Evolutionary conservation across 257 asterid genomes (phyloP), one percentile per base, ranked within the genome.

Genomic region (Thymus mandschuricus): DNA sequence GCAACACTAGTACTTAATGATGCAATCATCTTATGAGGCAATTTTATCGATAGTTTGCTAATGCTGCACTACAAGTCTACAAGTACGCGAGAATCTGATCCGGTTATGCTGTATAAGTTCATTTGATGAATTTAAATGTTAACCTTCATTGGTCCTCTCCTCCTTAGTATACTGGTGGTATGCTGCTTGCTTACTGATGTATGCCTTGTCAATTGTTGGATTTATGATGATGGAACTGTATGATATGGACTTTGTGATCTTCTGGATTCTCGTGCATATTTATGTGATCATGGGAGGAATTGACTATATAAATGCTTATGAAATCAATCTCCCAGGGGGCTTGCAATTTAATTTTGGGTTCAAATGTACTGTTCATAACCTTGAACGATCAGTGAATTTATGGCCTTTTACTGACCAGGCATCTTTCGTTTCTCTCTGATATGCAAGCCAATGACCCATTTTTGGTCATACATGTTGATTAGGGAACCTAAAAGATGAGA

Each of bases 381-480:
- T 33, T 59, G 43, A 21, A 48, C 8, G 29, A 56, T 64, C 62
- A 56, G 50, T 31, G 71, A 41, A 46, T n/a, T 68, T 54, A 43
- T 34, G 12, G 28, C 27, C 60, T 46, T 58, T 8, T 44, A 8
- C 45, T 2, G n/a, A 30, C 11, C 4, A 38, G 51, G 60, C 28
- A 31, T 34, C 43, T 64, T 12, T 29, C 52, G 46, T 65, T 21
- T 41, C 15, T 38, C 41, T 3, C 11, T 13, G n/a, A 15, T 27
- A 8, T 62, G 45, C 48, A 31, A 50, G 70, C 28, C 52, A 60
- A 15, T 49, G 45, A 70, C 62, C 31, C 62, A 0, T 35, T 62
- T 64, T 34, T 68, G 68, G 62, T 54, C 28, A 69, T 12, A 60
- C 57, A 41, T 41, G 60, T 50, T 69, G 63, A 60, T 51, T 60